Base-by-base conservation (phyloP, 352 stramenopile species). In the Pythium rhizo-oryzae region DNA sequence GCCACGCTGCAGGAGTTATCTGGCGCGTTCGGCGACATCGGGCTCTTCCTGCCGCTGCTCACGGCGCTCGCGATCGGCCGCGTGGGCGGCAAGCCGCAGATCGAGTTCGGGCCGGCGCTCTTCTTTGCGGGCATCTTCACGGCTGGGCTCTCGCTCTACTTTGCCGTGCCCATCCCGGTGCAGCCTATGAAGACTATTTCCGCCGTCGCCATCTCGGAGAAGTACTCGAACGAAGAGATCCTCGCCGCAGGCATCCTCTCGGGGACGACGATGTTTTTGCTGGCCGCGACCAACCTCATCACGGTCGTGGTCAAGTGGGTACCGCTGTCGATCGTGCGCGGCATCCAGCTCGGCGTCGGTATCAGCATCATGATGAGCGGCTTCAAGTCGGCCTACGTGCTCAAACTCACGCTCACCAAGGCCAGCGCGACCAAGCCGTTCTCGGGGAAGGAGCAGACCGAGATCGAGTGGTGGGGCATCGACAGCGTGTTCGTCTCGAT, bases 111-210 rank as follows among this genome's bases (percentile, higher is more conserved):
- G 0, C 85, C 93, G 0, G 89, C 93, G 58, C 77, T 98, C n/a
- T 98, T 98, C 71, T 98, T 91, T 69, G 87, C 92, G 1, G 95
- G 95, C 0, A 60, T 97, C 12, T 94, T 90, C 64, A 98, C 97
- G 33, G 71, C 96, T 0, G 68, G 93, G 1, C 87, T 96, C 15
- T 91, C 92, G 28, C 80, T 86, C 28, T 75, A 89, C 50, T 98
- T 96, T 80, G 93, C 97, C 66, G 72, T 98, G 35, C 95, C 95
- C 49, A 98, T 98, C 76, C 92, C 90, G 19, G 89, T 98, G 23
- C 95, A 98, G 73, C 95, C 95, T 15, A 98, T 98, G 95, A 98
- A 98, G 77, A 94, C 89, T 16, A 97, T 98, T 59, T 78, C 92
- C 6, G 91, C 93, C 12, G 89, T 97, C 23, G 95, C 91, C 15